Conservation (phyloP, 257 asterid species). For the Leptodermis oblonga region DNA sequence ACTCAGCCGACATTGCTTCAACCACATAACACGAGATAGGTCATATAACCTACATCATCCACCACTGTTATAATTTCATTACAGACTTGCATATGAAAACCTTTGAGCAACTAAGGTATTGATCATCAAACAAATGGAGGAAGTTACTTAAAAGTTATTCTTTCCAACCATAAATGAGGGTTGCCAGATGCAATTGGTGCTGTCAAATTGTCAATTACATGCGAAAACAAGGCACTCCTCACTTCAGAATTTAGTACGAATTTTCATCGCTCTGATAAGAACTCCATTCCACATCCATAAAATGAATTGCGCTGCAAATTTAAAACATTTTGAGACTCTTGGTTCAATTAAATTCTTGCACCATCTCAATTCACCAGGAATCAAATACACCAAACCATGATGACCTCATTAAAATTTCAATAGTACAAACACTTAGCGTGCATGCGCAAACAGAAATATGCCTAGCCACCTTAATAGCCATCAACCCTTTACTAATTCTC, state of each 20-base stretch:
- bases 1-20: neutral
- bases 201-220: neutral
- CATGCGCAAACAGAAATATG: neutral
- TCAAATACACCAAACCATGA: neutral
- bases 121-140: neutral
- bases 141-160: neutral
- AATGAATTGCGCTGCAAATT: neutral
- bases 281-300: neutral
- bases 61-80: neutral
- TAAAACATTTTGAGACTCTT: neutral
- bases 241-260: neutral
- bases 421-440: neutral
- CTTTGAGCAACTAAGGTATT: neutral
- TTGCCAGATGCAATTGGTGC: neutral
- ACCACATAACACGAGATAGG: neutral
- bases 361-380: neutral
- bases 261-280: neutral
- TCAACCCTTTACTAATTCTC: neutral
- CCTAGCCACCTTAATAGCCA: neutral
- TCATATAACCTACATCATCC: neutral
- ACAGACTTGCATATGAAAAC: neutral
- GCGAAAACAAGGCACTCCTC: neutral
- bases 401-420: neutral
- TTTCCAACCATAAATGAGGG: neutral
- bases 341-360: neutral